Evolutionary conservation across 1,139 yeast genomes (phyloP), one percentile per base, ranked within the genome.

Genomic region (Zygoascus meyerae): DNA sequence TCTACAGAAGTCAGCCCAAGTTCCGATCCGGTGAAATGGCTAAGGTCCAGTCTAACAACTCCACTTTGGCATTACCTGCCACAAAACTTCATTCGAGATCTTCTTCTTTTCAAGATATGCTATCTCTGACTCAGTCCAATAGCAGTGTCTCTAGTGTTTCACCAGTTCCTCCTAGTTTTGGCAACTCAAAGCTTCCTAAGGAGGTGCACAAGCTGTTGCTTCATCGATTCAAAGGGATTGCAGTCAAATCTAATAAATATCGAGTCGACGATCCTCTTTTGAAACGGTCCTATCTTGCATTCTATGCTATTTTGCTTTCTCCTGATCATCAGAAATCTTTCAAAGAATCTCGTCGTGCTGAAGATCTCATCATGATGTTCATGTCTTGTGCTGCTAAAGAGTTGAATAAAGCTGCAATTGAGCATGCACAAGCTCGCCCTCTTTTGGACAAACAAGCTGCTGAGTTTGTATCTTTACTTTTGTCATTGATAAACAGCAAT

Each of bases 301-400:
- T 83, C 51, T 83, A 83, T 59, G 79, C 82, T 48, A 82, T 80
- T 45, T 58, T 81, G 18, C 65, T 83, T 37, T 79, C 77, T 42
- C 81, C 85, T 1, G 69, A 70, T 44, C 68, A 72, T 51, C 56
- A 61, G 15, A 78, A 74, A 21, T 66, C 51, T 53, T 51, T 64
- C 44, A 61, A 63, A 37, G 61, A 72, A 17, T 70, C 73, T 48
- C 69, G 70, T 35, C 72, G 77, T 33, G 77, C 81, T 1, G 90
- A 83, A 54, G 83, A 79, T 48, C 66, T 85, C 45, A 75, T 85
- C 7, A 76, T 82, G 70, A 72, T 75, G 60, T 86, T 84, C 61
- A 77, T 83, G 16, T 73, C 81, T 18, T 73, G 78, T 49, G 80
- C 86, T 7, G 78, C 79, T 48, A 81, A 78, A 54, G 90, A 83